Conservation (phyloP, 225 moss, liverwort and hornwort genomes). For the Bryum argenteum region DNA sequence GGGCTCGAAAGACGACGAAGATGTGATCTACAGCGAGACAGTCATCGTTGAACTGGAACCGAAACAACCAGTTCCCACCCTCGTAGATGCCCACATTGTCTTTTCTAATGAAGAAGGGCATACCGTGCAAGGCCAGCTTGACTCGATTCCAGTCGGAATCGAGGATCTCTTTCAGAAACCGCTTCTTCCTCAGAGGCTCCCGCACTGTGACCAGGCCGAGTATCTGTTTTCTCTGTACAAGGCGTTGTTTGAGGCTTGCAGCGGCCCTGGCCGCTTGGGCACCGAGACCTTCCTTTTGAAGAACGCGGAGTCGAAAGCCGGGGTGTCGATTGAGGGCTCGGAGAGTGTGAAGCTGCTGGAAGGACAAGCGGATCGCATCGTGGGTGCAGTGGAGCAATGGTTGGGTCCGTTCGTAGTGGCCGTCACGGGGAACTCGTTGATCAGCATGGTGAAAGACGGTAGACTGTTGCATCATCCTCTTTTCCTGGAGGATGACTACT, state of each 20-base stretch:
- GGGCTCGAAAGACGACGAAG: conserved; percentile 32
- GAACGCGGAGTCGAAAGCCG: conserved; percentile 51
- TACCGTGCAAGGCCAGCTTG: conserved; percentile 79
- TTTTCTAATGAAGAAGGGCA: conserved; percentile 83
- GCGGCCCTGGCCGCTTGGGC: conserved; percentile 83
- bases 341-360: conserved; percentile 96
- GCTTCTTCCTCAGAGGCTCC: conserved; percentile 54
- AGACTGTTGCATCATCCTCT: conserved; percentile 64
- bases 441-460: conserved; percentile 68
- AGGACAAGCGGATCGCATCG: conserved; percentile 89
- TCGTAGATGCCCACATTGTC: conserved; percentile 81
- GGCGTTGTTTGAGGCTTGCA: conserved; percentile 86
- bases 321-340: conserved; percentile 76
- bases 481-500: conserved; percentile 57
- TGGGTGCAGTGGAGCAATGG: conserved; percentile 84
- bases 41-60: conserved; percentile 85
- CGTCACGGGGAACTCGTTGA: conserved; percentile 68
- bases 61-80: conserved; percentile 92
- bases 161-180: conserved; percentile 89
- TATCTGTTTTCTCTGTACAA: conserved; percentile 76
- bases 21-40: conserved; percentile 48
- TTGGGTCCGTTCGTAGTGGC: conserved; percentile 85
- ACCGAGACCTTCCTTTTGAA: conserved; percentile 74
- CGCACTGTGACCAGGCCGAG: conserved; percentile 43
- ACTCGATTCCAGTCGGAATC: conserved; percentile 85